Conservation (phyloP, 345 rosid genomes). For the Populus tremula region DNA sequence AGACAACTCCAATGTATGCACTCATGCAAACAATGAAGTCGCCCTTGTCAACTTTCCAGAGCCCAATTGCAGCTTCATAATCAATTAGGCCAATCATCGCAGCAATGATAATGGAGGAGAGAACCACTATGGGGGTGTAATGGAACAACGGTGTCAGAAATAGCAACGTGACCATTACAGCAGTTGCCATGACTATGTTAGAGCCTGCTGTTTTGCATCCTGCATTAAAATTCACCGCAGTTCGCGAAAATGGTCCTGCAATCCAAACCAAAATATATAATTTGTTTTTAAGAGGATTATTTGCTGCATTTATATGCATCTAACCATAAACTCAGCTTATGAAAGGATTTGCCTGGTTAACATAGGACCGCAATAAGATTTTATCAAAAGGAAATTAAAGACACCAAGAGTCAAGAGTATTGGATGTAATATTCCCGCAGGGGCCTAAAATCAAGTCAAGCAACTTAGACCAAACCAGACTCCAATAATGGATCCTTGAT, state of each 20-base stretch:
- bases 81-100: slow-evolving; percentile 37
- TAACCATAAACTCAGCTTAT: too few relatives aligned
- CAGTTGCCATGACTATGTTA: slow-evolving; percentile 36
- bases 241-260: slow-evolving; percentile 32
- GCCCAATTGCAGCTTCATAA: slow-evolving; percentile 23
- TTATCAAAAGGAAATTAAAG: too few relatives aligned
- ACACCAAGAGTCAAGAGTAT: too few relatives aligned
- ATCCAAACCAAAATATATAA: neutral
- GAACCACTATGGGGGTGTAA: slow-evolving; percentile 31
- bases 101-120: slow-evolving; percentile 30
- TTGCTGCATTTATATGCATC: too few relatives aligned
- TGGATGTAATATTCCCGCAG: neutral
- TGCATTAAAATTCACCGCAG: slow-evolving; percentile 42
- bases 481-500: neutral
- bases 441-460: neutral
- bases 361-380: too few relatives aligned
- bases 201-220: slow-evolving; percentile 35
- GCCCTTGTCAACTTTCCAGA: slow-evolving; percentile 43
- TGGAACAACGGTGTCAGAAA: slow-evolving; percentile 30
- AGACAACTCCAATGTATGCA: slow-evolving; percentile 32
- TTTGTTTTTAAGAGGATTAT: neutral
- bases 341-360: neutral
- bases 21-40: slow-evolving; percentile 30
- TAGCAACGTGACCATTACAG: slow-evolving; percentile 20
- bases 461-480: neutral